Evolutionary conservation across 108 stramenopile genomes (phyloP).

Genomic region (Nitzschia sp.): DNA sequence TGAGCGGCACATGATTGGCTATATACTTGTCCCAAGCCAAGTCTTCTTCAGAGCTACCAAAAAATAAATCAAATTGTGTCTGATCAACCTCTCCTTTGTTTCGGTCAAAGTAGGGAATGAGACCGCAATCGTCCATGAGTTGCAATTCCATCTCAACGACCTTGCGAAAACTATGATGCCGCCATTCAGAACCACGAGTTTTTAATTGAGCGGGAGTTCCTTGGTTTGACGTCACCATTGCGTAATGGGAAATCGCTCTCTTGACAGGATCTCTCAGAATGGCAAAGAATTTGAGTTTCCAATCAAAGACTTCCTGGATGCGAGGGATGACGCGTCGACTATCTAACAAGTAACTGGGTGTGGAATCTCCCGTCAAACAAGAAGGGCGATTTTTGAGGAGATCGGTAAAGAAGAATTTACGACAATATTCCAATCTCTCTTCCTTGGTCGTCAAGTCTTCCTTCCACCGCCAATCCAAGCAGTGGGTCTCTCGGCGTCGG

Average conservation of each 20-base stretch:
- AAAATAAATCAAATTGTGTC: conserved; percentile 48
- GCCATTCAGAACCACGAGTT: conserved; percentile 79
- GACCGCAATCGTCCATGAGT: conserved; percentile 66
- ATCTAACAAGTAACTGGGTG: conserved; percentile 92
- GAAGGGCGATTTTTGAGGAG: conserved; percentile 67
- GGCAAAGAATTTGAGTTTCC: conserved; percentile 82
- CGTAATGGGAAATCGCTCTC: conserved; percentile 91
- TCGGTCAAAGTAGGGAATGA: conserved; percentile 77
- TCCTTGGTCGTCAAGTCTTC: conserved; percentile 40
- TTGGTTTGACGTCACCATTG: conserved; percentile 87
- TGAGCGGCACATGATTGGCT: conserved; percentile 64
- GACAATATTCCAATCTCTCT: conserved; percentile 52
- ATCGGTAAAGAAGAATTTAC: conserved; percentile 78
- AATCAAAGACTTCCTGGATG: conserved; percentile 60
- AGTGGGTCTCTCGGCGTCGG: conserved; percentile 94
- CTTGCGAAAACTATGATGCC: conserved; percentile 76
- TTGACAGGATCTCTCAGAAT: conserved; percentile 94
- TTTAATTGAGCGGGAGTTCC: conserved; percentile 85
- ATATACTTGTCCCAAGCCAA: conserved; percentile 72
- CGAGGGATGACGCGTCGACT: conserved; percentile 91
- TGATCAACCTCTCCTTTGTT: conserved; percentile 52
- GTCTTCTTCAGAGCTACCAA: conserved; percentile 56
- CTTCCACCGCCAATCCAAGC: conserved; percentile 96
- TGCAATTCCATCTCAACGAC: conserved; percentile 80
- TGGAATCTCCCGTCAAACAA: conserved; percentile 93